Evolutionary conservation across 768 basidiomycete species (phyloP).

Genomic region (Tylopilus felleus): DNA sequence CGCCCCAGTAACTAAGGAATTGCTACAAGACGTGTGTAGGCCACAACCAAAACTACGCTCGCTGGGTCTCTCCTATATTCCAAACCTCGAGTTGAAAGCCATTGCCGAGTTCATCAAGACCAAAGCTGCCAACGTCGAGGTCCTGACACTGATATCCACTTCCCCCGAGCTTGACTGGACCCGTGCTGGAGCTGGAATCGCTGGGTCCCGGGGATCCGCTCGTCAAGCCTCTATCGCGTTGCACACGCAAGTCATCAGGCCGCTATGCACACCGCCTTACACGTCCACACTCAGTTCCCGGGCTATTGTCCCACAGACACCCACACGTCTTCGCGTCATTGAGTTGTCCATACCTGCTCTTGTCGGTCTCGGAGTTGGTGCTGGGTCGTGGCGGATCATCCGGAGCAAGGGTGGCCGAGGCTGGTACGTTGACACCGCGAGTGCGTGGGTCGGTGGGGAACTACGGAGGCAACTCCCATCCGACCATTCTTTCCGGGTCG

Average conservation of each 20-base stretch:
- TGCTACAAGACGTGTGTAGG: conserved; percentile 48
- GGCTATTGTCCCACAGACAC: conserved; percentile 34
- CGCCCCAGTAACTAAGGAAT: conserved; percentile 60
- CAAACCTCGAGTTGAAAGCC: conserved; percentile 58
- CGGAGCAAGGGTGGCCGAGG: conserved; percentile 89
- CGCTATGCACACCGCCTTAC: conserved; percentile 77
- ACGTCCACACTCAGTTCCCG: conserved; percentile 48
- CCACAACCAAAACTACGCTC: conserved; percentile 77
- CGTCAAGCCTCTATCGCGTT: conserved; percentile 73
- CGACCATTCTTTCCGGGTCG: conserved; percentile 65
- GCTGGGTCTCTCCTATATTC: conserved; percentile 86
- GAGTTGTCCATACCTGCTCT: conserved; percentile 77
- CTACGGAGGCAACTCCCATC: conserved; percentile 56
- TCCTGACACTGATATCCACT: conserved; percentile 77
- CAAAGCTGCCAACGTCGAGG: conserved; percentile 76
- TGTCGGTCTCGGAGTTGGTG: conserved; percentile 70
- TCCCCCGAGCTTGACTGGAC: conserved; percentile 71
- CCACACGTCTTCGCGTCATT: conserved; percentile 80
- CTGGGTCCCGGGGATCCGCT: conserved; percentile 38
- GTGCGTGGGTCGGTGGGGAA: conserved; percentile 65
- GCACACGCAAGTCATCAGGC: conserved; percentile 74
- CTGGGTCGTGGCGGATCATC: conserved; percentile 85
- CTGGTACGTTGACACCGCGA: conserved; percentile 91
- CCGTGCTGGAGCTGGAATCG: conserved; percentile 29
- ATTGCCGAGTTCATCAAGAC: conserved; percentile 65